These are phyloP conservation scores for Plantago lanceolata DNA, from an alignment of 305 asterid species.

Conservation along the genomic window DNA sequence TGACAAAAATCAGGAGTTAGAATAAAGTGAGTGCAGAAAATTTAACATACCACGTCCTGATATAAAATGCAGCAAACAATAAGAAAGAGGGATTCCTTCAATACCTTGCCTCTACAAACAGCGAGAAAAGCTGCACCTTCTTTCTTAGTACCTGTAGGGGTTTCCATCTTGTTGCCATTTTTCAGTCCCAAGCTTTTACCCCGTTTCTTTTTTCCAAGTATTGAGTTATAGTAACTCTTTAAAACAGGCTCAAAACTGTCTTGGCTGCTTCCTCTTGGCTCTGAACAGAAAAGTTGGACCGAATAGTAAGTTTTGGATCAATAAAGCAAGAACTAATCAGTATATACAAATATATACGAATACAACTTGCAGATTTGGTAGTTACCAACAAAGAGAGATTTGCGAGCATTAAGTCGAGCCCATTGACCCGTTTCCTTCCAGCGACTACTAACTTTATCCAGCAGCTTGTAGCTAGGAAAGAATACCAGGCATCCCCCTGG, in stretches of 20 bases:
- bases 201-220: slow-evolving; percentile 55
- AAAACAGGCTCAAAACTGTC: slow-evolving; percentile 68
- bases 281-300: slow-evolving; percentile 37
- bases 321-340: slow-evolving; percentile 10
- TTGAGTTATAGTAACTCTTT: slow-evolving; percentile 59
- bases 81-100: slow-evolving; percentile 9
- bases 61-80: slow-evolving; percentile 2
- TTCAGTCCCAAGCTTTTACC: slow-evolving; percentile 50
- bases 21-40: neutral
- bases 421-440: slow-evolving; percentile 96
- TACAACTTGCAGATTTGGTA: slow-evolving; percentile 6
- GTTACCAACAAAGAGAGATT: slow-evolving; percentile 80
- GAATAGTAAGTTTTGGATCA: slow-evolving; percentile 21
- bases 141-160: slow-evolving; percentile 34
- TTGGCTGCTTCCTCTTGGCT: slow-evolving; percentile 86
- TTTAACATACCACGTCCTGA: neutral
- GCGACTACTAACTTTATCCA: slow-evolving; percentile 76
- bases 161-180: slow-evolving; percentile 31
- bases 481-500: slow-evolving; percentile 94
- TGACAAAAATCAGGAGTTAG: neutral
- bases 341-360: slow-evolving; percentile 5
- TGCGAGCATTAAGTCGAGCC: slow-evolving; percentile 75
- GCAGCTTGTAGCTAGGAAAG: slow-evolving; percentile 93
- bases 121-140: slow-evolving; percentile 92
- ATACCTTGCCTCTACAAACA: slow-evolving; percentile 98